These are phyloP conservation scores for Patellifolia procumbens DNA, from an alignment of 179 eudicot genomes.

Conservation along the genomic window DNA sequence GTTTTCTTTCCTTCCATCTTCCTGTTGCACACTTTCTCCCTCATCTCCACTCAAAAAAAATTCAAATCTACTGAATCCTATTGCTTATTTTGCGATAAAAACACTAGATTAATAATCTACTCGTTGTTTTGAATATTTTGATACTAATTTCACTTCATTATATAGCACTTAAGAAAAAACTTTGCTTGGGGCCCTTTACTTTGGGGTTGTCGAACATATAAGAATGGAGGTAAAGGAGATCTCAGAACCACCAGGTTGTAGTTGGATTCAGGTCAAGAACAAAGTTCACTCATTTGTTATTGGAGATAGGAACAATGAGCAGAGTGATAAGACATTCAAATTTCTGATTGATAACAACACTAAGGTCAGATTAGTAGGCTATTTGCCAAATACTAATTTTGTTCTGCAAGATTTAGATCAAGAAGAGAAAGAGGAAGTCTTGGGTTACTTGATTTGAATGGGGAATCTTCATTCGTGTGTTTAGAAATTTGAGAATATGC, in stretches of 20 bases:
- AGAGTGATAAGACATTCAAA: conserved; percentile 52
- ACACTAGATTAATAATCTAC: too few relatives aligned
- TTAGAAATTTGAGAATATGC: too few relatives aligned
- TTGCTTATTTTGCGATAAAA: too few relatives aligned
- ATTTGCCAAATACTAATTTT: conserved; percentile 65
- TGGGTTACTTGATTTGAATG: conserved; percentile 70
- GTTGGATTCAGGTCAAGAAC: conserved; percentile 76
- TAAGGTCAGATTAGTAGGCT: conserved; percentile 69
- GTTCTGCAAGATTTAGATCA: conserved; percentile 79
- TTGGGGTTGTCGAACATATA: conserved; percentile 74
- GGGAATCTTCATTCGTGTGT: conserved; percentile 58
- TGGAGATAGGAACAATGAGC: conserved; percentile 67
- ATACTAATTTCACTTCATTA: too few relatives aligned
- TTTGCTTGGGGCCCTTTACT: conserved; percentile 94
- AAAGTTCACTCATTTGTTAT: conserved; percentile 62
- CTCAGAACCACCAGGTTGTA: conserved; percentile 71
- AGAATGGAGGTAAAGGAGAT: conserved; percentile 68
- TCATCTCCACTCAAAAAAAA: too few relatives aligned
- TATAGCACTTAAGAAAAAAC: too few relatives aligned
- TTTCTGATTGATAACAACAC: conserved; percentile 54
- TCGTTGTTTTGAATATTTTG: too few relatives aligned
- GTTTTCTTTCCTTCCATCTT: too few relatives aligned
- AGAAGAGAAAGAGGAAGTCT: conserved; percentile 71
- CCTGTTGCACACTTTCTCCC: too few relatives aligned
- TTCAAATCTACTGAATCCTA: too few relatives aligned